Evolutionary conservation across 441 rosid species (phyloP).

Genomic region (Syzygium syzygioides): DNA sequence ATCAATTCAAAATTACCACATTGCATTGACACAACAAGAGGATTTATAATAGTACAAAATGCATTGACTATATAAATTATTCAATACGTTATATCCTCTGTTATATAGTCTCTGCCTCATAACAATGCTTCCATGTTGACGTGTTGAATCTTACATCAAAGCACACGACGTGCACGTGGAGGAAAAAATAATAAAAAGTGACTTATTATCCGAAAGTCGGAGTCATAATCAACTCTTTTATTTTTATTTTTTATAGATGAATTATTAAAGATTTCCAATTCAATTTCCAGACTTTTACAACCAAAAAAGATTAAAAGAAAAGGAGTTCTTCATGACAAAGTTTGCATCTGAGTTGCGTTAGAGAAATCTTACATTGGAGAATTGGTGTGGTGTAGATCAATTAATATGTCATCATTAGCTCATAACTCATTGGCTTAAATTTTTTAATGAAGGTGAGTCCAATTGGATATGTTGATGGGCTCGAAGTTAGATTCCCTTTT

Average conservation of each 20-base stretch:
- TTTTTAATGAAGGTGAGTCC: too few species aligned
- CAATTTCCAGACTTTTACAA: background rate
- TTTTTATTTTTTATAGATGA: background rate
- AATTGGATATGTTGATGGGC: too few species aligned
- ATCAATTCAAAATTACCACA: rapidly evolving
- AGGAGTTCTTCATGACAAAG: too few species aligned
- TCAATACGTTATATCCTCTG: background rate
- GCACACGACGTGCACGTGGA: background rate
- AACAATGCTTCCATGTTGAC: background rate
- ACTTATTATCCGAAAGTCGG: background rate
- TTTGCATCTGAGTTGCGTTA: too few species aligned
- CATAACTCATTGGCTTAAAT: too few species aligned
- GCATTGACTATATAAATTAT: background rate
- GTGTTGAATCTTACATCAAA: background rate
- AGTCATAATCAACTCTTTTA: background rate
- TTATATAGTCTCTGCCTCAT: background rate
- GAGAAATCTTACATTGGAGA: too few species aligned
- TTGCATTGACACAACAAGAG: background rate
- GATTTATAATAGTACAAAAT: rapidly evolving
- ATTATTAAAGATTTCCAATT: background rate
- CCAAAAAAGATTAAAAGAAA: background rate
- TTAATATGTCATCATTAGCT: too few species aligned
- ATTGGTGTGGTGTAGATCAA: too few species aligned
- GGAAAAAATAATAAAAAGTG: rapidly evolving
- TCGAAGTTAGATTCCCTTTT: too few species aligned